Percentiles rank a stretch among this genome's conserved stretches.
Conservation (phyloP, 179 eudicot species). For the Vitellaria paradoxa region DNA sequence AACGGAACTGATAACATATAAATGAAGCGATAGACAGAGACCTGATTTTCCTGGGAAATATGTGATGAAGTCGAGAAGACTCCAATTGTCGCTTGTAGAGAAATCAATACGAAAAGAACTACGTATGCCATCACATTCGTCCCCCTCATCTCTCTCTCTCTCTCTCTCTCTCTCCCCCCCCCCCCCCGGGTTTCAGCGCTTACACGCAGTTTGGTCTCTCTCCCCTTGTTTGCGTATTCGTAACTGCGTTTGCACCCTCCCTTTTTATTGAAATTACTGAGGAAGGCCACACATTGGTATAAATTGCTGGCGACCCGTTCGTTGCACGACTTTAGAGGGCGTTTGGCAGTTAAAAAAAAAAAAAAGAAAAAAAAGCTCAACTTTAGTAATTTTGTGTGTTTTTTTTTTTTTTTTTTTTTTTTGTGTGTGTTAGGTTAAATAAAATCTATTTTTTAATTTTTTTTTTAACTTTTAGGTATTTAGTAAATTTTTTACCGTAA, state of each 20-base stretch:
- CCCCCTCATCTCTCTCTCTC: constrained; percentile 14
- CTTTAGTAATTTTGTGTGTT: too few species aligned
- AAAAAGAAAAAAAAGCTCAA: too few species aligned
- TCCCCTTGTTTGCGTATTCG: not conserved
- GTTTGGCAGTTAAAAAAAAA: too few species aligned
- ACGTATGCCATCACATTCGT: not conserved
- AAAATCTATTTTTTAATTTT: too few species aligned
- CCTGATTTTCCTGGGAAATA: not conserved
- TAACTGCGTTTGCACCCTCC: not conserved
- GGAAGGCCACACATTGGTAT: not conserved
- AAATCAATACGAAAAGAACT: constrained; percentile 3
- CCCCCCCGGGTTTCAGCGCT: not conserved
- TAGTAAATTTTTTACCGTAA: too few species aligned
- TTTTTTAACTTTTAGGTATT: too few species aligned
- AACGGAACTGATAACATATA: too few species aligned
- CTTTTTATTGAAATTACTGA: not conserved
- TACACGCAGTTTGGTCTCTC: not conserved
- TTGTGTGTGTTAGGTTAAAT: too few species aligned
- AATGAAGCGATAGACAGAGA: not conserved
- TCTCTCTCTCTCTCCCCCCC: not conserved
- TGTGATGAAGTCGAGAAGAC: constrained; percentile 1
- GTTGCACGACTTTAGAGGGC: too few species aligned
- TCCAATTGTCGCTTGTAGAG: constrained; percentile 5
- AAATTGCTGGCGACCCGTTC: not conserved
- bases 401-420: too few species aligned